phyloP scores from a whole-genome alignment of 768 basidiomycete species.

The Lactarius psammicola region DNA sequence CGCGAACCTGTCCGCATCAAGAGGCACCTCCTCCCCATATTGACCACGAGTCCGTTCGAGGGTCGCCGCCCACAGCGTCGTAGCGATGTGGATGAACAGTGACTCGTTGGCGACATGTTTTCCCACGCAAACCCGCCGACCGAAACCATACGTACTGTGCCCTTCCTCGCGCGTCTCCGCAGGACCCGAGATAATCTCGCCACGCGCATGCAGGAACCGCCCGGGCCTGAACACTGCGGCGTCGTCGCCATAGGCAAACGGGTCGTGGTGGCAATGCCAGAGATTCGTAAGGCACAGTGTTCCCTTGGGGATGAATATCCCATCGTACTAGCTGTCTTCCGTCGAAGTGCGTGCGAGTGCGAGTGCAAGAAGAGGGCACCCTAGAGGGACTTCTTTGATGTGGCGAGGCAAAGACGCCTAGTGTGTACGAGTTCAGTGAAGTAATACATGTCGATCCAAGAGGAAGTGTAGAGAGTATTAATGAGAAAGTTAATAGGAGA shows the following conservation, averaged over 20 bases:
- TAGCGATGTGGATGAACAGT: conserved; percentile 9
- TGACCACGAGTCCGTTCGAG: conserved; percentile 16
- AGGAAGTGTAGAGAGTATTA: too few relatives aligned
- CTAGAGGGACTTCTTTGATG: neutral
- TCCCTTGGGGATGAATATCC: neutral
- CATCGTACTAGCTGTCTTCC: conserved; percentile 29
- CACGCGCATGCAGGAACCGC: conserved; percentile 17
- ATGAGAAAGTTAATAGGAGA: too few relatives aligned
- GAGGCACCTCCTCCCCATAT: conserved; percentile 9
- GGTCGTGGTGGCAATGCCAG: neutral
- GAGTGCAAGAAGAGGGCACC: neutral
- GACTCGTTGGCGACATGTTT: conserved; percentile 23
- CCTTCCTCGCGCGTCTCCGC: conserved; percentile 15
- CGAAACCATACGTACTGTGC: neutral
- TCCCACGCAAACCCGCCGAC: neutral
- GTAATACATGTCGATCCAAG: too few relatives aligned
- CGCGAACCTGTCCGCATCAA: neutral
- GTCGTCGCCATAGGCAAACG: conserved; percentile 19
- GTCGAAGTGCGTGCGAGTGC: conserved; percentile 4
- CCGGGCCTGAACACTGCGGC: conserved; percentile 23
- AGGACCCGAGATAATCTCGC: neutral
- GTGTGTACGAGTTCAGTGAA: too few relatives aligned
- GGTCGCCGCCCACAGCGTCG: conserved; percentile 22
- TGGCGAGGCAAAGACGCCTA: too few relatives aligned
- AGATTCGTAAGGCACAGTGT: neutral